Percentiles rank a stretch among this genome's conserved stretches.
Conservation (phyloP, 768 basidiomycete species). For the Termitomyces sp. region DNA sequence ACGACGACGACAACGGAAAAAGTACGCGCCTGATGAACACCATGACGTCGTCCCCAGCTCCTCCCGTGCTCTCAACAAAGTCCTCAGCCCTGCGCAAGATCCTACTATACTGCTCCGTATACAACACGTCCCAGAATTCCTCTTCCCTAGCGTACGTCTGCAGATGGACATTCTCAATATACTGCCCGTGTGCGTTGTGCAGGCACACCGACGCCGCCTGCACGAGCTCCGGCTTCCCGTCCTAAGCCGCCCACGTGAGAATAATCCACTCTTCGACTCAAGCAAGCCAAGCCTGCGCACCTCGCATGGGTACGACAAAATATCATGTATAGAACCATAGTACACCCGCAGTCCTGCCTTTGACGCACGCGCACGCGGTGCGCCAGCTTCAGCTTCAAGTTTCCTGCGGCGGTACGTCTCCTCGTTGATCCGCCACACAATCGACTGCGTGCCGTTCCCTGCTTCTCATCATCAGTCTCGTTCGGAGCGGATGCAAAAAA, state of each 20-base stretch:
- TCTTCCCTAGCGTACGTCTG: conserved; percentile 62
- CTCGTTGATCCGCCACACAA: conserved; percentile 89
- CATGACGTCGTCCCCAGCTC: conserved; percentile 61
- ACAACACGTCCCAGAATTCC: conserved; percentile 74
- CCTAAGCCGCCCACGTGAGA: conserved; percentile 34
- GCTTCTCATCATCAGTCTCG: not conserved
- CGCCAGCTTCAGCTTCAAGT: conserved; percentile 48
- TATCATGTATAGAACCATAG: conserved; percentile 93
- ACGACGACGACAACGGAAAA: too few relatives aligned
- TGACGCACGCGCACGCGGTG: conserved; percentile 14
- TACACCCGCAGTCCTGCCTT: conserved; percentile 58
- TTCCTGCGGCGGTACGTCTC: conserved; percentile 68
- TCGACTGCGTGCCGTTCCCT: conserved; percentile 94
- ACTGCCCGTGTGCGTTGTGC: conserved; percentile 78
- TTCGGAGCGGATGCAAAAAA: not conserved
- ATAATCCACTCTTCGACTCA: too few relatives aligned
- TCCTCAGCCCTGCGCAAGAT: conserved; percentile 63
- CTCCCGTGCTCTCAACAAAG: conserved; percentile 66
- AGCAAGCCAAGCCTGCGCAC: conserved; percentile 28
- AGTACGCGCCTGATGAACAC: conserved; percentile 75
- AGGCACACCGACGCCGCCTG: conserved; percentile 85
- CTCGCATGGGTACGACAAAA: conserved; percentile 90
- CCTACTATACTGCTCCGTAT: conserved; percentile 53
- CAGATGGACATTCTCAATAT: conserved; percentile 84
- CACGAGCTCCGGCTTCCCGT: conserved; percentile 71